Base-by-base conservation (phyloP, 1,284 basidiomycete genomes). In the Singerocomus rubriflavus region DNA sequence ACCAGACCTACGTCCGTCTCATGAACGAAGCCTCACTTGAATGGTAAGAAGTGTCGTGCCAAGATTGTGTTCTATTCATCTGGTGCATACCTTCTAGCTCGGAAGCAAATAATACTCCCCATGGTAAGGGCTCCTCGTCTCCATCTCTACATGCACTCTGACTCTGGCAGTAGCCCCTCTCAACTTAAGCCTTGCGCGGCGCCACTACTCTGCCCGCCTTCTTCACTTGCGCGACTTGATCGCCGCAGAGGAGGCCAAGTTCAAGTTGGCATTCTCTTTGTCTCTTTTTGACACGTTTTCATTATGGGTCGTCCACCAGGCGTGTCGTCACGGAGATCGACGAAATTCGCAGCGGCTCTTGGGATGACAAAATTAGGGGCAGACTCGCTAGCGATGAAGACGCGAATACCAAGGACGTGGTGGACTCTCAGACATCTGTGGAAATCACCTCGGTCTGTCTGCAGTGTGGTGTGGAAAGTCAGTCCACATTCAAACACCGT, bases 131-230 rank as follows among this genome's bases (percentile, higher is more conserved):
- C 35, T 25, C 25, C 50, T 59, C 14, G 10, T 38, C 14, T 30
- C n/a, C 32, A 17, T 16, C 3, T 21, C 7, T 12, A 2, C 35
- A 13, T 27, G 12, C 26, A 10, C 31, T 4, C 47, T 54, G 25
- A 54, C 47, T 5, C 35, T 32, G 10, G 14, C 45, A 9, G n/a
- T 55, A 81, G 79, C 78, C 33, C 70, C 69, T 25, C 57, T 67
- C 5, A 84, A 92, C 61, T 74, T 86, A 12, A 74, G 77, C 49
- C 77, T 94, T 30, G 91, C 91, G 2, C 80, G 85, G 60, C 84
- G 77, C 44, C 81, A 84, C 67, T 93, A 90, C 64, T 68, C 77
- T 34, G 75, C 77, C 4, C 84, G 91, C 16, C 73, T 91, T 43
- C 65, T 78, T 32, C 87, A 94, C 61, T 73, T 95, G 5, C 81